phyloP scores from a whole-genome alignment of 2,329 filamentous ascomycete species.

The Phyllosticta ampelicida region DNA sequence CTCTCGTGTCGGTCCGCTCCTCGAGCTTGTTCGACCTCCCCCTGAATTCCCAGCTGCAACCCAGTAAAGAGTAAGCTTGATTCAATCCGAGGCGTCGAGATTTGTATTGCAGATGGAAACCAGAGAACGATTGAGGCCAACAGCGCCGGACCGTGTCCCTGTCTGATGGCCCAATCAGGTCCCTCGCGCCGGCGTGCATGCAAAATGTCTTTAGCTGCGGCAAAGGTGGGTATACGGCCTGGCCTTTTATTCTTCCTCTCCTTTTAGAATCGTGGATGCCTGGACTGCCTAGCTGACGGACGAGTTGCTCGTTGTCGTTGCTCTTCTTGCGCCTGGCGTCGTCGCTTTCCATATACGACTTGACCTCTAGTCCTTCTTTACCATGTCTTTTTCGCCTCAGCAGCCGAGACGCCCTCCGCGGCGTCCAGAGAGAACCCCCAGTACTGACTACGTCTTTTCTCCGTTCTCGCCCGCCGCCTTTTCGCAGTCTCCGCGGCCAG shows the following conservation, averaged over 20 bases:
- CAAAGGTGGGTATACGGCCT: not conserved
- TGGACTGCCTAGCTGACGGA: not conserved
- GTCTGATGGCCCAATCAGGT: not conserved
- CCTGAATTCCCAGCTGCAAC: not conserved
- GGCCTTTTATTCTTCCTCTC: not conserved
- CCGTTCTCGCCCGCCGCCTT: not conserved
- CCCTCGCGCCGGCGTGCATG: not conserved
- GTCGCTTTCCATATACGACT: not conserved
- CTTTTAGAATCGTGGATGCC: not conserved
- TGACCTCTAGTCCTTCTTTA: not conserved
- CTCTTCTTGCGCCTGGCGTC: not conserved
- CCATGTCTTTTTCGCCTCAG: not conserved
- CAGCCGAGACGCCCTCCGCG: not conserved
- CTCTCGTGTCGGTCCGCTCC: not conserved
- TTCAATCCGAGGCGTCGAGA: too few relatives aligned
- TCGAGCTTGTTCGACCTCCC: not conserved
- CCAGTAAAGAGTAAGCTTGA: not conserved
- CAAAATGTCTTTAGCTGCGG: not conserved
- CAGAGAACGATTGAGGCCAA: not conserved
- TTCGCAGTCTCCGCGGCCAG: not conserved
- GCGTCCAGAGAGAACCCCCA: conserved; percentile 4
- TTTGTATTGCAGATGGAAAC: not conserved
- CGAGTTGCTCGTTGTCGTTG: not conserved
- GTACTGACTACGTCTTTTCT: conserved; percentile 3
- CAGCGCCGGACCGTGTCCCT: not conserved